A percentile compares a stretch with the other conserved stretches of the same genome.
Evolutionary conservation across 192 early-diverging fungal species (phyloP).

Genomic region (Backusella westeae): DNA sequence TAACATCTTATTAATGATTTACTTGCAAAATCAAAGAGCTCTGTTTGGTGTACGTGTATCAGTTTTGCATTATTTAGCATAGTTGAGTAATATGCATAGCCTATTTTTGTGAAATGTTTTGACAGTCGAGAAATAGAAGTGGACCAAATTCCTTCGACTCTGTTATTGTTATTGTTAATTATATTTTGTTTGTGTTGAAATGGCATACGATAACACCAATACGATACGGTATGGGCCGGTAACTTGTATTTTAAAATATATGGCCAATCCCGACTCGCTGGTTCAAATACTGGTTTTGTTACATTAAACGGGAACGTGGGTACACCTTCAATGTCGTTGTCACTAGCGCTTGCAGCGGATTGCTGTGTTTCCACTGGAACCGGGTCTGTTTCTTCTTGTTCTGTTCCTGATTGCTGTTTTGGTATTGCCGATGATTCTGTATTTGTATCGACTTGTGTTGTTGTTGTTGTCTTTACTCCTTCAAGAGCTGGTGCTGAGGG

Average conservation of each 20-base stretch:
- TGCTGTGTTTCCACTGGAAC: not conserved
- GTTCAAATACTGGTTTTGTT: conserved; percentile 18
- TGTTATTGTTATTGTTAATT: not conserved
- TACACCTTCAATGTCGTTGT: not conserved
- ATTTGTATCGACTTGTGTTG: not conserved
- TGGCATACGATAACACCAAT: not conserved
- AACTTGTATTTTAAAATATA: conserved; percentile 1
- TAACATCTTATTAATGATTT: conserved; percentile 5
- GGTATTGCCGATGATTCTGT: not conserved
- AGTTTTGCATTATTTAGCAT: conserved; percentile 17
- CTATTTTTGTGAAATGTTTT: conserved; percentile 19
- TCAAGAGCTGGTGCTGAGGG: not conserved
- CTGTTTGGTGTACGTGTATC: conserved; percentile 14
- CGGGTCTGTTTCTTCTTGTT: not conserved
- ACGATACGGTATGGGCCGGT: not conserved
- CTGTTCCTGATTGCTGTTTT: not conserved
- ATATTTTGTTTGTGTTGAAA: not conserved
- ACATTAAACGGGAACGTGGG: not conserved
- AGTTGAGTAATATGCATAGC: conserved; percentile 15
- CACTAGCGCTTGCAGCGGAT: not conserved
- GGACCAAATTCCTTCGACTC: not conserved
- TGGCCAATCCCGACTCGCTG: conserved; percentile 13
- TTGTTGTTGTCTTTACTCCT: not conserved
- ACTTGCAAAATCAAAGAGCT: conserved; percentile 16
- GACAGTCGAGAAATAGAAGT: conserved; percentile 11